Base-by-base conservation (phyloP, 345 rosid genomes). In the Populus tremula region DNA sequence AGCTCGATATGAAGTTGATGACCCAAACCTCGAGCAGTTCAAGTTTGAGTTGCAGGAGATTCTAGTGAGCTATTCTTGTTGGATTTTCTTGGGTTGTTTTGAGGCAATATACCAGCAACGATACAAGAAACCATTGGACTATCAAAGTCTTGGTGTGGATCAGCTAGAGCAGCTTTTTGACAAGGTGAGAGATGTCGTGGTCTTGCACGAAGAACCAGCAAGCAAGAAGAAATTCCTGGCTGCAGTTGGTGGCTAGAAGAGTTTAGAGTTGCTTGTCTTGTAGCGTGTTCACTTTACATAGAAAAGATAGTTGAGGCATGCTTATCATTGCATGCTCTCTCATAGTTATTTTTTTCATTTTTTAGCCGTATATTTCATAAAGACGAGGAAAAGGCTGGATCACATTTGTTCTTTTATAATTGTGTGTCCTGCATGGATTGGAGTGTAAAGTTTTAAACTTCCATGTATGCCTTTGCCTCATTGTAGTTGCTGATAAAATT, bases 21-120 rank as follows among this genome's bases (percentile, higher is more conserved):
- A 77, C 62, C 73, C 61, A 56, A 73, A 76, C 74, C 78, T 96
- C 4, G 89, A 87, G 81, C 92, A 89, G 77, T 94, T 94, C 85
- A 94, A 91, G 85, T 76, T 76, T 14, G 97, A 96, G 87, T 82
- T 96, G 78, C 97, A 92, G 82, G 97, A 94, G 74, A 92, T 91
- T 83, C 77, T 96, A 18, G 98, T 94, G 76, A 88, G 99, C 84
- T 94, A 94, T 78, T 87, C 93, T 70, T 90, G 93, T 82, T 69
- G 81, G 25, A 90, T 94, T 77, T 87, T 82, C 81, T 74, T 96
- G 83, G 90, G 87, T 79, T 88, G 88, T 82, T 96, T 96, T 17
- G 98, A 96, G 85, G 91, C 81, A 16, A 84, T 94, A 76, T 96
- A 96, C 77, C 86, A 89, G 72, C 97, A 90, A 71, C 86, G 96